Conservation (phyloP, 2,329 filamentous ascomycete species). For the Talaromyces sp. region DNA sequence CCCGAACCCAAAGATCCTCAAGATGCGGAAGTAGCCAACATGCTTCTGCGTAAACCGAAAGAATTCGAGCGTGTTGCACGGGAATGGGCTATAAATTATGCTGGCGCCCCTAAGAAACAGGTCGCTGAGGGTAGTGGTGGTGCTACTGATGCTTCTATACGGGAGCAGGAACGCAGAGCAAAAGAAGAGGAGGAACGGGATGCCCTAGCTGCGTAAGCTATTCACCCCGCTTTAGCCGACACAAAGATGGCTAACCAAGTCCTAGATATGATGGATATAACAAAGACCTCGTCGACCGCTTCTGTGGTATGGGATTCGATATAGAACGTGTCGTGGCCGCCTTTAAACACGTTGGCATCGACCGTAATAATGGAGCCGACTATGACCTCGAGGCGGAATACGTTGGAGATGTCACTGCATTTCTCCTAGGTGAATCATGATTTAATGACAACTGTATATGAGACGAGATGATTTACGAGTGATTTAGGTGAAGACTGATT, state of each 20-base stretch:
- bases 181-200: slow-evolving; percentile 55
- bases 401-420: slow-evolving; percentile 82
- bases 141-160: slow-evolving; percentile 50
- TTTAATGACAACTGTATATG: slow-evolving; percentile 6
- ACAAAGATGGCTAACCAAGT: not conserved
- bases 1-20: slow-evolving; percentile 96
- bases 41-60: slow-evolving; percentile 74
- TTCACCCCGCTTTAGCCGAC: not conserved
- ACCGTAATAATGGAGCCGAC: slow-evolving; percentile 68
- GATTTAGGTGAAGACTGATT: slow-evolving; percentile 7
- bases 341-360: slow-evolving; percentile 76
- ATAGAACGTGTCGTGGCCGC: slow-evolving; percentile 80
- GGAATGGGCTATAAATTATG: slow-evolving; percentile 83
- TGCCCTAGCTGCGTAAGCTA: slow-evolving; percentile 49
- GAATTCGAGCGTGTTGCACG: slow-evolving; percentile 76
- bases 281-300: slow-evolving; percentile 73
- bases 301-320: slow-evolving; percentile 86
- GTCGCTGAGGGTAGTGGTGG: slow-evolving; percentile 51
- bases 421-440: slow-evolving; percentile 72
- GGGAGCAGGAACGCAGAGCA: slow-evolving; percentile 49
- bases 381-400: slow-evolving; percentile 86
- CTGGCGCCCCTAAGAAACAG: slow-evolving; percentile 63
- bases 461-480: slow-evolving; percentile 16
- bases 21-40: slow-evolving; percentile 88
- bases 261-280: slow-evolving; percentile 81